Base-by-base conservation (phyloP, 768 basidiomycete species). In the Lactifluus echinatus region DNA sequence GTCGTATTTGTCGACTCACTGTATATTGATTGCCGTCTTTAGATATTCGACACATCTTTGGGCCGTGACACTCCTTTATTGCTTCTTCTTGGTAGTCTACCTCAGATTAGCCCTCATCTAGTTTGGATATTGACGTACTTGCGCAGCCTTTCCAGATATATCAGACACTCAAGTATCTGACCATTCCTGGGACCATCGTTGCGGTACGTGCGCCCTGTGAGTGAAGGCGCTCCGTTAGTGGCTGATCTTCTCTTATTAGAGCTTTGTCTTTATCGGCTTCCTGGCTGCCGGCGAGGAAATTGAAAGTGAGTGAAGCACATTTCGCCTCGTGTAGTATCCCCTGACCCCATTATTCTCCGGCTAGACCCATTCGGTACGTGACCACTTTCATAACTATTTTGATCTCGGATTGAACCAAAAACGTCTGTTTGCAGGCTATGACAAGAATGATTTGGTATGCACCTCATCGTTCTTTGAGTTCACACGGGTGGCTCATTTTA, bases 231-330 rank as follows among this genome's bases (percentile, higher is more conserved):
- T 19, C 28, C 26, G 8, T 42, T 36, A 1, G 21, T 52, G 14
- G 44, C 43, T 29, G 17, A 37, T 43, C 6, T 10, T 33, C 24
- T 28, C 34, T 34, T 21, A 19, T 26, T 64, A 84, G 79, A 75
- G 76, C 63, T 86, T 87, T 67, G 74, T 84, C 55, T 87, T 84
- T 74, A 85, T 85, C 66, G 85, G 85, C 8, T 87, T 86, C 72
- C 67, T 87, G 57, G 83, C 82, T 47, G 83, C 84, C 28, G 84
- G 84, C 43, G 84, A 86, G 68, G 85, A 86, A 69, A 86, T 87
- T 55, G 84, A 86, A 69, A 84, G 84, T 85, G 58, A 64, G 81
- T 72, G 24, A 40, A 23, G 33, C 47, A 36, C 50, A 21, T 50
- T 37, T 24, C 50, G 48, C 50, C 23, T 42, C 44, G 29, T 59